Percentiles rank a stretch among this genome's conserved stretches.
phyloP scores from a whole-genome alignment of 495 filamentous ascomycete genomes.

The Xylaria intraflava region DNA sequence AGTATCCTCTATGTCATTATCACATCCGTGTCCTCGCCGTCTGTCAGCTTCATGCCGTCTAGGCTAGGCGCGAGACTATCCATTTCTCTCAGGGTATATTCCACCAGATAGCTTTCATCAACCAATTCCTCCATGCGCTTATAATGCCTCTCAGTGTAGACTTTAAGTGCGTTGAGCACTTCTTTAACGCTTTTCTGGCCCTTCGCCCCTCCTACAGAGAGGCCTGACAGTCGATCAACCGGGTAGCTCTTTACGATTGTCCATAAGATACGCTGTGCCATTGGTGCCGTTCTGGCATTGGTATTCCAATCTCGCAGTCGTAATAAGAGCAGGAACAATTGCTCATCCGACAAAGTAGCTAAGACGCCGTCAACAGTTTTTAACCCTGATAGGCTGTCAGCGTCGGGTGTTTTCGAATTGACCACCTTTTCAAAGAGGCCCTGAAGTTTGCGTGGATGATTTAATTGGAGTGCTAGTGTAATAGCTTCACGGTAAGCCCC shows the following conservation, averaged over 20 bases:
- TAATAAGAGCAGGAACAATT: conserved; percentile 71
- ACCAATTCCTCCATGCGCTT: conserved; percentile 76
- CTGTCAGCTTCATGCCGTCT: conserved; percentile 24
- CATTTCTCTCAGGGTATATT: conserved; percentile 92
- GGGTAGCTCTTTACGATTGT: conserved; percentile 73
- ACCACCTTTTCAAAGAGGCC: conserved; percentile 75
- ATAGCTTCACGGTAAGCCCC: conserved; percentile 88
- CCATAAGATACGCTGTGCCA: conserved; percentile 81
- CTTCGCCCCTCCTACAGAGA: conserved; percentile 55
- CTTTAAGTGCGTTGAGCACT: conserved; percentile 71
- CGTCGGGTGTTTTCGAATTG: conserved; percentile 53
- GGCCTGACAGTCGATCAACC: conserved; percentile 54
- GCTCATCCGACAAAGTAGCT: conserved; percentile 66
- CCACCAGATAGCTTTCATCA: conserved; percentile 92
- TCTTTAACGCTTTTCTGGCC: conserved; percentile 67
- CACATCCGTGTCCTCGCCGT: conserved; percentile 32
- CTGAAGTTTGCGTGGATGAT: conserved; percentile 83
- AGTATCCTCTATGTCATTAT: conserved; percentile 35
- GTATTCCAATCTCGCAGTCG: conserved; percentile 94
- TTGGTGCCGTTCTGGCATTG: conserved; percentile 75
- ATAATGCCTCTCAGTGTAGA: conserved; percentile 90
- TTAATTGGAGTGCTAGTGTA: conserved; percentile 80
- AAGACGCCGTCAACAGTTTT: conserved; percentile 81
- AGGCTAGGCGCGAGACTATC: conserved; percentile 55
- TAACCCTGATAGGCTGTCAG: conserved; percentile 61